Evolutionary conservation across 108 stramenopile species (phyloP).

Genomic region (Cyclotella cryptica): DNA sequence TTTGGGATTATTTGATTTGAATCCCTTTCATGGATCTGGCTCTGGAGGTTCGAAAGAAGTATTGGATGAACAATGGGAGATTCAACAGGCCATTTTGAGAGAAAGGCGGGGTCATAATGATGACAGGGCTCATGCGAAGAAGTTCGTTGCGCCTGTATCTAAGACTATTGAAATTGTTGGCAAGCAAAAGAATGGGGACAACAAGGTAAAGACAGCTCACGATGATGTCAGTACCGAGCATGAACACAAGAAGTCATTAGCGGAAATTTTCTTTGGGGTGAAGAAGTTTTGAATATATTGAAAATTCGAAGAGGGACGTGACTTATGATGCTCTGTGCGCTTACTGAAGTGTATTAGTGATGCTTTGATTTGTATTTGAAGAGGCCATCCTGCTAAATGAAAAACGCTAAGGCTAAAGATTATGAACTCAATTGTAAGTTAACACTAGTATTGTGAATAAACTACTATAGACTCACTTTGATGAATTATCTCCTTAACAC

Average conservation of each 20-base stretch:
- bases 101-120: constrained; percentile 5
- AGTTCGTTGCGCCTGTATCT: neutral
- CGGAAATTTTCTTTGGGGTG: constrained; percentile 8
- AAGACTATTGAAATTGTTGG: constrained; percentile 9
- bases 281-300: neutral
- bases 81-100: constrained; percentile 12
- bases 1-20: constrained; percentile 16
- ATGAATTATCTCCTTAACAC: neutral
- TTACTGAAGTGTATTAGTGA: neutral
- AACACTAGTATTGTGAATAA: no score
- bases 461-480: neutral
- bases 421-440: no score
- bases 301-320: neutral
- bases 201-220: neutral
- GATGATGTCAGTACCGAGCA: neutral
- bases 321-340: neutral
- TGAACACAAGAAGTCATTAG: constrained; percentile 4
- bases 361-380: neutral
- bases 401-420: no score
- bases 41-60: constrained; percentile 23
- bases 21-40: constrained; percentile 17
- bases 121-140: neutral
- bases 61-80: constrained; percentile 23
- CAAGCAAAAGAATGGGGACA: neutral
- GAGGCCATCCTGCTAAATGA: neutral